Conservation (phyloP, 1,284 basidiomycete genomes). For the Earliella scabrosa region DNA sequence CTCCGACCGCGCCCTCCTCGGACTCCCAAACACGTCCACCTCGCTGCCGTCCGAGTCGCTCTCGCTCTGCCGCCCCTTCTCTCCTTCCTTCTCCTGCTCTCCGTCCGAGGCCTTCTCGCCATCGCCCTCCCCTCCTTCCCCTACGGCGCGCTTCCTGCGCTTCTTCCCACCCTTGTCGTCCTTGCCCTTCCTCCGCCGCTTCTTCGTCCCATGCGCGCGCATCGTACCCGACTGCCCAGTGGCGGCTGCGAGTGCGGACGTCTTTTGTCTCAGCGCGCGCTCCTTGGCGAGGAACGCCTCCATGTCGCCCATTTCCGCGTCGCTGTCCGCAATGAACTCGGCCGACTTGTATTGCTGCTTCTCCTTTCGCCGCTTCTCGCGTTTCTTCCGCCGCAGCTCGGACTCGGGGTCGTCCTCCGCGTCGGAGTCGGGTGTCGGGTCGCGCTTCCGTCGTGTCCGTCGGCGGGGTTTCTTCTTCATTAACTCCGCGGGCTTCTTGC, state of each 20-base stretch:
- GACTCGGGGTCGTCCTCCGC: slow-evolving; percentile 45
- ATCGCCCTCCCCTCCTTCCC: slow-evolving; percentile 12
- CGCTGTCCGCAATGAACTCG: slow-evolving; percentile 89
- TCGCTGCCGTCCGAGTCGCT: slow-evolving; percentile 28
- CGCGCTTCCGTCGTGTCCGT: slow-evolving; percentile 49
- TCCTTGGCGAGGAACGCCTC: slow-evolving; percentile 83
- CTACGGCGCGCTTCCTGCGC: slow-evolving; percentile 26
- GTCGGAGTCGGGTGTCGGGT: slow-evolving; percentile 50
- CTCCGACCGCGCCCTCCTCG: slow-evolving; percentile 24
- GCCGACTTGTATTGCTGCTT: slow-evolving; percentile 83
- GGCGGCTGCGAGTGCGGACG: slow-evolving; percentile 50
- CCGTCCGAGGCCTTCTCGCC: slow-evolving; percentile 15
- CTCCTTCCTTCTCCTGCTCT: slow-evolving; percentile 17
- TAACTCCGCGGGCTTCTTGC: slow-evolving; percentile 70
- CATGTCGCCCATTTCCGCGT: slow-evolving; percentile 77
- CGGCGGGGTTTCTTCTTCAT: slow-evolving; percentile 65
- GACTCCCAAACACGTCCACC: slow-evolving; percentile 30
- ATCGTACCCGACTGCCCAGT: slow-evolving; percentile 55
- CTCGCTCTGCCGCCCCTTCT: background rate
- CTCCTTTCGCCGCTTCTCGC: slow-evolving; percentile 66
- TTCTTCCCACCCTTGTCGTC: slow-evolving; percentile 31
- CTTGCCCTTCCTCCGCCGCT: slow-evolving; percentile 51
- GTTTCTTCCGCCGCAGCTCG: slow-evolving; percentile 52
- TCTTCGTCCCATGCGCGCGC: slow-evolving; percentile 72
- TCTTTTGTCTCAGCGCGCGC: slow-evolving; percentile 54